A percentile compares a stretch with the other conserved stretches of the same genome.
These are phyloP conservation scores for Bipolaris sorokiniana DNA, from an alignment of 2,329 filamentous ascomycete species.

Conservation along the genomic window DNA sequence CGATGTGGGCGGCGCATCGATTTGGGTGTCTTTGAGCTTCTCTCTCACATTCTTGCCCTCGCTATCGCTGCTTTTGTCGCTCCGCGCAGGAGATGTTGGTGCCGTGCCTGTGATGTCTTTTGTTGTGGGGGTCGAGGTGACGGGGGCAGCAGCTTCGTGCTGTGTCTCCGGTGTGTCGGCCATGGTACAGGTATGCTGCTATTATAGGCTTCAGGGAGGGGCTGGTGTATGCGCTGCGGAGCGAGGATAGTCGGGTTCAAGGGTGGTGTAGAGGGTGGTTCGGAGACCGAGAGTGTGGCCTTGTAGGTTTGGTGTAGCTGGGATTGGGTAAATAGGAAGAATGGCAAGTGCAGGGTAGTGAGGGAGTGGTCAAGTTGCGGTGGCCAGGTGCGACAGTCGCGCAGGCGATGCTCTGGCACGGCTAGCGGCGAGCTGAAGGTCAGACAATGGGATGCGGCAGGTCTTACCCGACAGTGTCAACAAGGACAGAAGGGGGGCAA, in stretches of 20 bases:
- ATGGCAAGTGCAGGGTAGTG: constrained; percentile 12
- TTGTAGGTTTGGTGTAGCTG: neutral
- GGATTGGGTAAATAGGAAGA: constrained; percentile 12
- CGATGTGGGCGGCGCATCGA: constrained; percentile 51
- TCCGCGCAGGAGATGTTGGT: constrained; percentile 40
- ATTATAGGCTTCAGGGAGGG: constrained; percentile 5
- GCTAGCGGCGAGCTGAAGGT: constrained; percentile 19
- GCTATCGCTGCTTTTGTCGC: constrained; percentile 53
- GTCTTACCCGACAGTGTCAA: neutral
- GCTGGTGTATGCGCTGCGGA: constrained; percentile 5
- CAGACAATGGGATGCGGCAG: constrained; percentile 6
- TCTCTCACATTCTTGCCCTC: constrained; percentile 65
- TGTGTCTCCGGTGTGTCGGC: constrained; percentile 34
- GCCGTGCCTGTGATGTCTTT: constrained; percentile 22
- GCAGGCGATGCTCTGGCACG: constrained; percentile 21
- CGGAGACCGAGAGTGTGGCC: neutral
- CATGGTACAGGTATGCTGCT: constrained; percentile 23
- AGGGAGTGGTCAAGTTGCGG: constrained; percentile 10
- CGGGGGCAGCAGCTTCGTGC: constrained; percentile 17
- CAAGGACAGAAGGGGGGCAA: neutral
- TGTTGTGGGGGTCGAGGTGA: constrained; percentile 17
- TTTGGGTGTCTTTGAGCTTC: constrained; percentile 67
- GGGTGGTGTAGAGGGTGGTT: constrained; percentile 1
- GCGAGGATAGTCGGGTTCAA: neutral
- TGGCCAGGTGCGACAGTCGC: constrained; percentile 14